These are phyloP conservation scores for Streptanthus diversifolius DNA, from an alignment of 345 rosid genomes.

Conservation along the genomic window DNA sequence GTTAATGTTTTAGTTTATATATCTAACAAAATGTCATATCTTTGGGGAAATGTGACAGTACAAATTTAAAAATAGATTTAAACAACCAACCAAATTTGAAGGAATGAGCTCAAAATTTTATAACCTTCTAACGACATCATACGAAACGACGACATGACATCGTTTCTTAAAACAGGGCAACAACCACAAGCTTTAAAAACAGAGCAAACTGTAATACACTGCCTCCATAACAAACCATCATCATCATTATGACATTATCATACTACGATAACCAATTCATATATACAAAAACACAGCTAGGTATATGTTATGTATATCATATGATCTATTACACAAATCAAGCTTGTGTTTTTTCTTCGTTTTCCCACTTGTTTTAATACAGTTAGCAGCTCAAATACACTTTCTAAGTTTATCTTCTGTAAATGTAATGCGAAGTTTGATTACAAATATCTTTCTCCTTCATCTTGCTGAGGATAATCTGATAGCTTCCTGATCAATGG, in stretches of 20 bases:
- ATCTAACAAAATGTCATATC: not conserved
- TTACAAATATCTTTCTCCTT: constrained; percentile 15
- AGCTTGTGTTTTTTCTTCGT: constrained; percentile 1
- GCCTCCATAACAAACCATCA: not conserved
- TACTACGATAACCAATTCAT: not conserved
- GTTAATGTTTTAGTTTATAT: not conserved
- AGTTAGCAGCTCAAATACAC: constrained; percentile 17
- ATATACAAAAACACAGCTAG: constrained; percentile 8
- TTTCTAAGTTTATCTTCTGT: constrained; percentile 12
- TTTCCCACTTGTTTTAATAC: constrained; percentile 22
- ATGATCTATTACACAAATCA: constrained; percentile 22
- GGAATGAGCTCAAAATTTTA: not conserved
- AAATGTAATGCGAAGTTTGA: not conserved
- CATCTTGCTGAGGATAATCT: constrained; percentile 73
- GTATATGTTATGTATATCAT: constrained; percentile 1
- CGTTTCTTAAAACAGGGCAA: not conserved
- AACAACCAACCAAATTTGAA: not conserved
- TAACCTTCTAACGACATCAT: not conserved
- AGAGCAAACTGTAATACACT: not conserved
- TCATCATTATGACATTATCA: constrained; percentile 13
- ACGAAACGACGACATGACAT: constrained; percentile 3
- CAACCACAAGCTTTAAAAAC: constrained; percentile 1
- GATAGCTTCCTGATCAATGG: constrained; percentile 67
- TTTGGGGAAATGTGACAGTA: not conserved
- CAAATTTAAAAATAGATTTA: not conserved